A percentile compares a stretch with the other conserved stretches of the same genome.
phyloP scores from a whole-genome alignment of 345 rosid genomes.

The Diplotaxis tenuifolia region DNA sequence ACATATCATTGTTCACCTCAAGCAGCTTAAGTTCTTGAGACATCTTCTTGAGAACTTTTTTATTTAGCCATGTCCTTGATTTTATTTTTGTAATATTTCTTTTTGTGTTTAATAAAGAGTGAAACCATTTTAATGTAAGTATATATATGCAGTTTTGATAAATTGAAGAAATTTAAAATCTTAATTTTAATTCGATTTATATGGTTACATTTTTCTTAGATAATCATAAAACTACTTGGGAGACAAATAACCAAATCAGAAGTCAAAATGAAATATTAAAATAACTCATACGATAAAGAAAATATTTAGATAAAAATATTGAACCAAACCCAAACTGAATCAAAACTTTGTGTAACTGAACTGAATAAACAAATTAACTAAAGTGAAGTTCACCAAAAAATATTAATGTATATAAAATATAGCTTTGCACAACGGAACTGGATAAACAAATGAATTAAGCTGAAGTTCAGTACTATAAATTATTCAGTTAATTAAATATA shows the following conservation, averaged over 20 bases:
- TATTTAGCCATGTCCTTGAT: conserved; percentile 9
- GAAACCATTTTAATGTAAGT: neutral
- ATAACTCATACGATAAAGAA: neutral
- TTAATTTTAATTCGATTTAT: neutral
- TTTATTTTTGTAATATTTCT: conserved; percentile 5
- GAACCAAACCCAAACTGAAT: neutral
- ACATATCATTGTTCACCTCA: conserved; percentile 14
- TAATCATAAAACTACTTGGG: neutral
- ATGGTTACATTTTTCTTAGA: neutral
- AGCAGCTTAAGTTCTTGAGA: conserved; percentile 8
- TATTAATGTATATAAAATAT: too few relatives aligned
- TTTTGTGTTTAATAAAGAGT: neutral
- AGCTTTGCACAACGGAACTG: neutral
- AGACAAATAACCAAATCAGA: neutral
- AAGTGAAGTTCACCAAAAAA: too few relatives aligned
- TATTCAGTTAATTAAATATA: too few relatives aligned
- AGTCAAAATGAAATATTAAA: neutral
- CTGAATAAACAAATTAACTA: neutral
- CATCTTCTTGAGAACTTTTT: conserved; percentile 14
- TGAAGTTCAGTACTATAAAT: neutral
- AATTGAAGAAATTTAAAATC: neutral
- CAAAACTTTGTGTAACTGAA: neutral
- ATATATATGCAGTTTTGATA: neutral
- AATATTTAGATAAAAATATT: neutral
- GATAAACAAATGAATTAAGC: neutral